Conservation (phyloP, 345 rosid species). For the Raphanus raphanistrum region DNA sequence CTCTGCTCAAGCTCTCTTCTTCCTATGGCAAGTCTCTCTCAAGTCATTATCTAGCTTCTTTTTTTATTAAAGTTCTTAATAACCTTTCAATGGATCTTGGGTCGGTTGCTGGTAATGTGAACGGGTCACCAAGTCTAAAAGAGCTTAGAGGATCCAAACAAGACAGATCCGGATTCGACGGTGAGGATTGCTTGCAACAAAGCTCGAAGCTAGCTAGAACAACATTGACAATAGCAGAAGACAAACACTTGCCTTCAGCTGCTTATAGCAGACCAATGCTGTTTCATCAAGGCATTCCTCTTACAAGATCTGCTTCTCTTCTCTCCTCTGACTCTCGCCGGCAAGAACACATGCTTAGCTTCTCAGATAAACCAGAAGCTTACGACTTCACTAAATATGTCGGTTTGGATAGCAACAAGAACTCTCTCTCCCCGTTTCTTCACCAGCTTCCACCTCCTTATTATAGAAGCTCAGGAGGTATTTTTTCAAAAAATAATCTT, state of each 20-base stretch:
- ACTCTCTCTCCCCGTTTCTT: constrained; percentile 25
- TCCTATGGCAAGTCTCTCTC: constrained; percentile 42
- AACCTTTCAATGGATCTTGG: constrained; percentile 51
- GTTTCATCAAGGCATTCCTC: constrained; percentile 47
- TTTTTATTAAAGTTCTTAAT: constrained; percentile 12
- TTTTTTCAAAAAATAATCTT: not conserved
- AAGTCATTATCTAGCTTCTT: constrained; percentile 32
- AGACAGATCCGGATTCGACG: constrained; percentile 42
- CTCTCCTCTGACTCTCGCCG: constrained; percentile 38
- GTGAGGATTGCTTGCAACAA: constrained; percentile 38
- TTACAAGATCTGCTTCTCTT: constrained; percentile 58
- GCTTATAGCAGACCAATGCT: constrained; percentile 44
- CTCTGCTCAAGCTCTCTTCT: constrained; percentile 28
- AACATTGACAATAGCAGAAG: constrained; percentile 1
- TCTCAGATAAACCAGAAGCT: constrained; percentile 50
- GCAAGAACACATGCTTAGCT: constrained; percentile 57
- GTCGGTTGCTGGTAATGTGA: constrained; percentile 43
- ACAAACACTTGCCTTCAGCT: constrained; percentile 23
- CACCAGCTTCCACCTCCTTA: constrained; percentile 15
- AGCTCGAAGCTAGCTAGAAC: constrained; percentile 42
- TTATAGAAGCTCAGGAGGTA: constrained; percentile 54
- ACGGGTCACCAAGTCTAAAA: constrained; percentile 39
- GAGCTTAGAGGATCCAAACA: constrained; percentile 45
- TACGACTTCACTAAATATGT: constrained; percentile 34
- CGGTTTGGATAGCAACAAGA: constrained; percentile 41